A percentile compares a stretch with the other conserved stretches of the same genome.
Evolutionary conservation across 2,329 filamentous ascomycete genomes (phyloP).

Genomic region (Hypoxylon rubiginosum): DNA sequence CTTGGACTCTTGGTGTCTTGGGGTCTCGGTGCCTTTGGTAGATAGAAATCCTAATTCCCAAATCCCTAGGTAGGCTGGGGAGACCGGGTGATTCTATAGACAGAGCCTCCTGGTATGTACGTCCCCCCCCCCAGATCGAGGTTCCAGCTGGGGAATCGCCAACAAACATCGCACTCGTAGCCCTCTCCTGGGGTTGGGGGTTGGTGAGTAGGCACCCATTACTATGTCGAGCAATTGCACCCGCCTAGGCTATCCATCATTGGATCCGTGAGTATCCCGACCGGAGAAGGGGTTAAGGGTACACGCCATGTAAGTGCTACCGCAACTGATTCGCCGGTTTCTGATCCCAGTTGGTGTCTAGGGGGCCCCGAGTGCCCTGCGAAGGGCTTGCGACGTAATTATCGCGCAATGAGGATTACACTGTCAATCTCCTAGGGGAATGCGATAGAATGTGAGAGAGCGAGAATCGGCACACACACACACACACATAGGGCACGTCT

Average conservation of each 20-base stretch:
- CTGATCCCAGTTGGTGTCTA: slow-evolving; percentile 22
- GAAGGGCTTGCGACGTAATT: slow-evolving; percentile 32
- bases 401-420: slow-evolving; percentile 38
- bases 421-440: slow-evolving; percentile 21
- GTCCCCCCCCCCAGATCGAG: slow-evolving; percentile 17
- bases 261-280: slow-evolving; percentile 31
- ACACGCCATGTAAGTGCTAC: slow-evolving; percentile 40
- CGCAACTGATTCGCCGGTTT: slow-evolving; percentile 36
- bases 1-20: not conserved
- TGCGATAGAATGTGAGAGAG: slow-evolving; percentile 3
- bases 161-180: slow-evolving; percentile 38
- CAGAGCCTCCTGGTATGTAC: slow-evolving; percentile 18
- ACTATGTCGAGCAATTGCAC: slow-evolving; percentile 40
- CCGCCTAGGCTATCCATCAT: slow-evolving; percentile 31
- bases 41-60: not conserved
- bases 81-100: slow-evolving; percentile 27
- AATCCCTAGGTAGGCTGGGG: slow-evolving; percentile 1
- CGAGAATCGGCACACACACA: slow-evolving; percentile 22
- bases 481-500: not conserved
- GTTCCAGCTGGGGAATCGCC: slow-evolving; percentile 8
- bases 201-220: slow-evolving; percentile 25
- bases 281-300: slow-evolving; percentile 23
- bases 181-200: slow-evolving; percentile 20
- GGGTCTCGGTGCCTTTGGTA: not conserved
- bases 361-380: not conserved